A percentile compares a stretch with the other conserved stretches of the same genome.
These are phyloP conservation scores for Sclerotinia borealis DNA, from an alignment of 2,329 filamentous ascomycete genomes.

Conservation along the genomic window DNA sequence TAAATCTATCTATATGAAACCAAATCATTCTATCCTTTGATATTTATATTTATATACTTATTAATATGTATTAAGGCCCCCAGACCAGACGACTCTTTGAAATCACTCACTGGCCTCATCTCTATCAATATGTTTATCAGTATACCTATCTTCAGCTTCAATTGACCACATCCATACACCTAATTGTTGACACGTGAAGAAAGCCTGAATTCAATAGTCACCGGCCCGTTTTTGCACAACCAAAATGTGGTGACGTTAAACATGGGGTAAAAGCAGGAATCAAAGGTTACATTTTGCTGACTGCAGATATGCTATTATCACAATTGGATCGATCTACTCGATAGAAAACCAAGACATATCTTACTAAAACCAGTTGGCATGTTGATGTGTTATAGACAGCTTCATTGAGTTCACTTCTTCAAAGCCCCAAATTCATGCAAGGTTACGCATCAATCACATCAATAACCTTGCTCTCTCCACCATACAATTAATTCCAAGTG, in stretches of 20 bases:
- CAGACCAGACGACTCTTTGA: not conserved
- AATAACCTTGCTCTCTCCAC: not conserved
- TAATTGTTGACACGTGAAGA: not conserved
- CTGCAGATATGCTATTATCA: not conserved
- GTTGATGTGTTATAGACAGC: no score
- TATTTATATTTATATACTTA: not conserved
- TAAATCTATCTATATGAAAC: no score
- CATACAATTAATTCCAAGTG: not conserved
- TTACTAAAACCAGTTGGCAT: no score
- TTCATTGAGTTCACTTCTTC: not conserved
- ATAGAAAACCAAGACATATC: not conserved
- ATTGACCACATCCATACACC: no score
- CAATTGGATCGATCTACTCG: not conserved
- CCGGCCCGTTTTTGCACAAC: not conserved
- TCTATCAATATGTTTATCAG: not conserved
- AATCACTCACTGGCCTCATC: not conserved
- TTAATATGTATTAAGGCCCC: not conserved
- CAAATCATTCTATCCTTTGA: no score
- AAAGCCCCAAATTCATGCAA: not conserved
- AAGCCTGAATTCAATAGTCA: not conserved
- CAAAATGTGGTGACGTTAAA: not conserved
- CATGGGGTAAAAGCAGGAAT: not conserved
- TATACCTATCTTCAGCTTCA: not conserved
- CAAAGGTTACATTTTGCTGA: not conserved
- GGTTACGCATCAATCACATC: not conserved